Evolutionary conservation across 2,329 filamentous ascomycete species (phyloP).

Genomic region (Colletotrichum australisinense): DNA sequence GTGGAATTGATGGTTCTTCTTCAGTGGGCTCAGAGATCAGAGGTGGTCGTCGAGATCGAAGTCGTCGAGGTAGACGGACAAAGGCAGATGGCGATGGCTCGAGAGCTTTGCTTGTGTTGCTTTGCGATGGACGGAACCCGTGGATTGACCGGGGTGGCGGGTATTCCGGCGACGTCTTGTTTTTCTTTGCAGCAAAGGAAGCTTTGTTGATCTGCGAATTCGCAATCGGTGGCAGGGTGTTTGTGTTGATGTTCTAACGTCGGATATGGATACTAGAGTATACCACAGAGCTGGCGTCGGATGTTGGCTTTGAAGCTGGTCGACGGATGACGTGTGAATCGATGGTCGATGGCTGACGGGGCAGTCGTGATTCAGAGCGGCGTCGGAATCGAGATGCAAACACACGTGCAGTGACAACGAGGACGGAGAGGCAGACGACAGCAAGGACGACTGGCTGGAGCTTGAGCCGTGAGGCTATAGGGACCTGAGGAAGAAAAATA

Average conservation of each 20-base stretch:
- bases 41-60: conserved; percentile 7
- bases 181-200: conserved; percentile 24
- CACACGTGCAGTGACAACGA: conserved; percentile 12
- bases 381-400: conserved; percentile 22
- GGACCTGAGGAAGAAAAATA: conserved; percentile 47
- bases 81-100: conserved; percentile 27
- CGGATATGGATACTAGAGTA: background rate
- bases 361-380: conserved; percentile 26
- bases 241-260: conserved; percentile 14
- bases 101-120: conserved; percentile 2
- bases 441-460: conserved; percentile 35
- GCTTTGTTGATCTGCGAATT: conserved; percentile 25
- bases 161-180: conserved; percentile 11
- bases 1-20: conserved; percentile 37
- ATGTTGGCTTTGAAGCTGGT: conserved; percentile 8
- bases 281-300: conserved; percentile 1
- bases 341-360: conserved; percentile 23
- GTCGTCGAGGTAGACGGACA: conserved; percentile 21
- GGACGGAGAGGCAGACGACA: conserved; percentile 13
- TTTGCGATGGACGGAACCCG: conserved; percentile 1
- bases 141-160: background rate
- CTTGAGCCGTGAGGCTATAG: conserved; percentile 38
- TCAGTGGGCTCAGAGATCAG: conserved; percentile 24
- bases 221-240: conserved; percentile 1
- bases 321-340: conserved; percentile 28